Base-by-base conservation (phyloP, 768 basidiomycete genomes). In the Leucocoprinus birnbaumii region DNA sequence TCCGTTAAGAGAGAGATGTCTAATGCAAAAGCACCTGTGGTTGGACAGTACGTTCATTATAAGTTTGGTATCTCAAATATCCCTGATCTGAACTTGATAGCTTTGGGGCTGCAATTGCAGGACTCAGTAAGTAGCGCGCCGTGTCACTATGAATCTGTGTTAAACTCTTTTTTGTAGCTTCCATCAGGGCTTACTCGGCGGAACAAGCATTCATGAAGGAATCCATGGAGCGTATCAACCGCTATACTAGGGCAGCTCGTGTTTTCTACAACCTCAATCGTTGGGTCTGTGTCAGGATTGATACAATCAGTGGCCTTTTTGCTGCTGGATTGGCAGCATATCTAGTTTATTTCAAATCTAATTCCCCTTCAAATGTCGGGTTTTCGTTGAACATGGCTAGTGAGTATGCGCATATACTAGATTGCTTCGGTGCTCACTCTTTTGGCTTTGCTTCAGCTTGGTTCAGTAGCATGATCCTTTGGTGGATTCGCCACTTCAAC, bases 161-260 rank as follows among this genome's bases (percentile, higher is more conserved):
- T 59, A 40, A 27, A 27, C 48, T 18, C 41, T 34, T 21, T 38
- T 14, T 31, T 40, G 22, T 48, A 77, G 77, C 68, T n/a, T 76
- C 83, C 9, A 82, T 88, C 53, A 73, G 85, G 24, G 86, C 85
- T 2, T 88, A 83, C 62, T 78, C 79, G 2, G 80, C 80, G 11
- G 74, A 86, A 68, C 67, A 73, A 38, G 57, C 67, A 3, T 83
- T 77, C 69, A 74, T 65, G 53, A 53, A 59, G 51, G 69, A 78
- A 58, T 74, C 79, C 8, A 63, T 77, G 51, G 58, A 66, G n/a
- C 73, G 79, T 6, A 80, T 86, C 37, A 78, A 87, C 64, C 69
- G 71, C 16, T 83, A 78, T 55, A 73, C 73, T 16, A 68, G 74
- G 10, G 68, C 76, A 16, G 65, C 73, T 11, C 64, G 77, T 13